Percentiles rank a stretch among this genome's conserved stretches.
Evolutionary conservation across 2,329 filamentous ascomycete genomes (phyloP).

Genomic region (Aspergillus unguis): DNA sequence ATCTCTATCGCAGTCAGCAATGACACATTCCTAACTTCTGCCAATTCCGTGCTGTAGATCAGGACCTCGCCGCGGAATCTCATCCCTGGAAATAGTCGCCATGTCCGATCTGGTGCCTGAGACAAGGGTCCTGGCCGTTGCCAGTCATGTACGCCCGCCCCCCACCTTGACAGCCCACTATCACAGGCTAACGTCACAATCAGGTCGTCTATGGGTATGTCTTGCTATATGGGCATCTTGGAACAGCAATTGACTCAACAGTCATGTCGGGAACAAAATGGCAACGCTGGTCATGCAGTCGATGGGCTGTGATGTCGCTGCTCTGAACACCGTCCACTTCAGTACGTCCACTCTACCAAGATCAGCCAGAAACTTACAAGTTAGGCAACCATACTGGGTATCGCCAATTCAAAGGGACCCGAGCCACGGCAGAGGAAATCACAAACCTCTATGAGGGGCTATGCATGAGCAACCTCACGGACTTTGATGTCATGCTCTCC

Average conservation of each 20-base stretch:
- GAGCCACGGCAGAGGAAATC: slow-evolving; percentile 77
- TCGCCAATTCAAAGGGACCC: slow-evolving; percentile 79
- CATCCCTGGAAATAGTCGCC: not conserved
- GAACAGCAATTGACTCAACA: slow-evolving; percentile 36
- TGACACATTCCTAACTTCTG: slow-evolving; percentile 1
- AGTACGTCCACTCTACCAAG: slow-evolving; percentile 52
- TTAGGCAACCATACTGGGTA: slow-evolving; percentile 95
- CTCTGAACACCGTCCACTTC: slow-evolving; percentile 95
- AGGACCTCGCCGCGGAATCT: too few relatives aligned
- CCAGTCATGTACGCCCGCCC: slow-evolving; percentile 73
- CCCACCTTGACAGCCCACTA: slow-evolving; percentile 4
- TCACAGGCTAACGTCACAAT: slow-evolving; percentile 1
- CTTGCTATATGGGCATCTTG: not conserved
- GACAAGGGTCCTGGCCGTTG: slow-evolving; percentile 75
- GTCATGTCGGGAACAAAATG: slow-evolving; percentile 97
- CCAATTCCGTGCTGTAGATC: not conserved
- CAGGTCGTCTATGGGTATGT: slow-evolving; percentile 37
- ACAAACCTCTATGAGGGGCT: slow-evolving; percentile 79
- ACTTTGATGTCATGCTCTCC: slow-evolving; percentile 91
- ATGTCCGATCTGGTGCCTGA: slow-evolving; percentile 53
- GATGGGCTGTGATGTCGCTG: slow-evolving; percentile 87
- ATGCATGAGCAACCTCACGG: slow-evolving; percentile 75
- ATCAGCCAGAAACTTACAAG: not conserved
- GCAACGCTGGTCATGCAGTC: slow-evolving; percentile 92
- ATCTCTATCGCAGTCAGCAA: not conserved